phyloP scores from a whole-genome alignment of 139 green algal genomes.

The Picochlorum sp. region DNA sequence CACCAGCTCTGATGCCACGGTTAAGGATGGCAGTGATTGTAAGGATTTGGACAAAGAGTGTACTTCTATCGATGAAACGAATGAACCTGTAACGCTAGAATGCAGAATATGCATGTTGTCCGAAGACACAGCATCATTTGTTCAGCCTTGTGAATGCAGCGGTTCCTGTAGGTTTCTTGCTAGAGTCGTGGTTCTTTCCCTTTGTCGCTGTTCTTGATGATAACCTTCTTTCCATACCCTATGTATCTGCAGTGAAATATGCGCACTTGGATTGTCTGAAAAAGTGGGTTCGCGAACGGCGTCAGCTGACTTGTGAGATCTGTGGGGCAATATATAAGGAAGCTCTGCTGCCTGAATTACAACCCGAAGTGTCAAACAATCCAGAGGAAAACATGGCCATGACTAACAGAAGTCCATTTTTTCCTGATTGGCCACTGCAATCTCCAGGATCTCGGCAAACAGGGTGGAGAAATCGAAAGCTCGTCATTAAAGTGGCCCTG shows the following conservation, averaged over 20 bases:
- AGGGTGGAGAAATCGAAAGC: not conserved
- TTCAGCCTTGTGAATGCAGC: not conserved
- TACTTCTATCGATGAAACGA: not conserved
- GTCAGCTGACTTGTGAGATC: slow-evolving; percentile 4
- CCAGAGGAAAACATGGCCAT: too few species aligned
- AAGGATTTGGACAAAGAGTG: too few species aligned
- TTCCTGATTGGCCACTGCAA: not conserved
- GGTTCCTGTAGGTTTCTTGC: too few species aligned
- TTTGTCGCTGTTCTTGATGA: too few species aligned
- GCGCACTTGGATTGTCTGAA: slow-evolving; percentile 11
- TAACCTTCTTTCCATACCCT: too few species aligned
- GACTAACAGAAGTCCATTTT: too few species aligned
- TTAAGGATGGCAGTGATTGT: too few species aligned
- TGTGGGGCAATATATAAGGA: slow-evolving; percentile 2
- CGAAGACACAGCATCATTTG: not conserved
- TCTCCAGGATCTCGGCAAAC: not conserved
- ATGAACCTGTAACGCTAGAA: not conserved
- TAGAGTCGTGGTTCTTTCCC: too few species aligned
- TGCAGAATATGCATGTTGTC: slow-evolving; percentile 5
- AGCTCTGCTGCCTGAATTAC: not conserved
- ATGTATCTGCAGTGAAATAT: not conserved
- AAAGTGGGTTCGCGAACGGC: slow-evolving; percentile 2
- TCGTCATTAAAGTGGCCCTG: not conserved
- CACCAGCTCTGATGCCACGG: too few species aligned
- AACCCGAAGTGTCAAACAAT: too few species aligned